These are phyloP conservation scores for Colletotrichum caudatum DNA, from an alignment of 2,329 filamentous ascomycete genomes.

Conservation along the genomic window DNA sequence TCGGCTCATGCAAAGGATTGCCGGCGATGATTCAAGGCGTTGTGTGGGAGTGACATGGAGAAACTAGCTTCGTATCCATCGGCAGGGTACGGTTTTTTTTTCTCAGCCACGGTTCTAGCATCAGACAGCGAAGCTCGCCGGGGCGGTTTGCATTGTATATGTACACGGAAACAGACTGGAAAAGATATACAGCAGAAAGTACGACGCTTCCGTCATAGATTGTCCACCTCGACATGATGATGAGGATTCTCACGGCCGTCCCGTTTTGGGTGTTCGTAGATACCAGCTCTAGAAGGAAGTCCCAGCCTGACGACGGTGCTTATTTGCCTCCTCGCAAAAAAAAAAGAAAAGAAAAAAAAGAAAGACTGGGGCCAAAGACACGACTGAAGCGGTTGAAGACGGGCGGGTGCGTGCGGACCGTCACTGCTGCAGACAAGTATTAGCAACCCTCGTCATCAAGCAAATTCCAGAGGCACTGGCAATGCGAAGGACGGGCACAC, in stretches of 20 bases:
- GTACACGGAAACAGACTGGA: neutral
- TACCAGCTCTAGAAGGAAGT: neutral
- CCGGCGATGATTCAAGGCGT: neutral
- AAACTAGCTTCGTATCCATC: too few species aligned
- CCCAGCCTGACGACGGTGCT: neutral
- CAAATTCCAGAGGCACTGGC: neutral
- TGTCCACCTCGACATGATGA: neutral
- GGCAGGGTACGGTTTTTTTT: neutral
- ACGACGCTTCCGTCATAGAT: neutral
- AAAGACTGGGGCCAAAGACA: neutral
- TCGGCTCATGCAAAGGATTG: neutral
- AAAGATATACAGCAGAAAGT: neutral
- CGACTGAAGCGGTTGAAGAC: neutral
- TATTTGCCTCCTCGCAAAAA: neutral
- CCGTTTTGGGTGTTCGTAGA: neutral
- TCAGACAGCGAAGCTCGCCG: neutral
- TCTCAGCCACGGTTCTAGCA: neutral
- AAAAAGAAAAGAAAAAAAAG: too few species aligned
- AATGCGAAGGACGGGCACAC: neutral
- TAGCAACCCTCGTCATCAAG: neutral
- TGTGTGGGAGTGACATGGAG: accelerated
- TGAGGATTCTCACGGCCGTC: neutral
- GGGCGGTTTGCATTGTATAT: conserved; percentile 12
- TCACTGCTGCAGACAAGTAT: conserved; percentile 2
- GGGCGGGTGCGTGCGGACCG: neutral